Base-by-base conservation (phyloP, 2,329 filamentous ascomycete genomes). In the Alternaria postmessia region DNA sequence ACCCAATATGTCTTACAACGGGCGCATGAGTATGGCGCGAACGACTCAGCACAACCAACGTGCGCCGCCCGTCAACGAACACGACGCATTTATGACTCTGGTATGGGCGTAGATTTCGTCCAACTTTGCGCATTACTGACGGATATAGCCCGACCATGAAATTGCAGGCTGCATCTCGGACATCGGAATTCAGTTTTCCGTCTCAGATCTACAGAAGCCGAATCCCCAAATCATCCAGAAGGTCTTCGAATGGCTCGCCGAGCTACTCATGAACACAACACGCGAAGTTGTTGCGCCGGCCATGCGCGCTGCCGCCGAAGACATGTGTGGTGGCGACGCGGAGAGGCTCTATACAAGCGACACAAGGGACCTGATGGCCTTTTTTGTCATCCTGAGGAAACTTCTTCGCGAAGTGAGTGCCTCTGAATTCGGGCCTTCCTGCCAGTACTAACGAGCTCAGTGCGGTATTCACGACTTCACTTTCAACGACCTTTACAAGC, bases 151-250 rank as follows among this genome's bases (percentile, higher is more conserved):
- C 48, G 87, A 89, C 66, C 81, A 83, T 64, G 95, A 99, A 79
- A 97, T 99, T 63, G 94, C 94, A 69, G 93, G 92, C 77, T 99
- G 95, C 80, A 97, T 99, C 82, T 95, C 91, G 73, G 95, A 98
- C 78, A 97, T 98, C 73, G 94, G 94, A 60, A 94, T 98, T 72
- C 89, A 88, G 28, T 97, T 98, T 79, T 91, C 88, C 36, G 84
- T 94, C 18, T 87, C 91, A 62, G 94, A 99, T 80, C 86, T 99
- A 41, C 89, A 94, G 71, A 98, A 97, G 76, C 95, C 95, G 5
- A 97, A 97, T 71, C 91, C 95, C 3, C 88, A 94, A 62, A 93
- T 97, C 74, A 94, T 98, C 54, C 95, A 99, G 80, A 93, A 95
- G 84, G 93, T 99, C 53, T 96, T 98, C 76, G 95, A 99, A 84